A percentile compares a stretch with the other conserved stretches of the same genome.
phyloP scores from a whole-genome alignment of 2,329 filamentous ascomycete genomes.

The Lecanicillium sp. region DNA sequence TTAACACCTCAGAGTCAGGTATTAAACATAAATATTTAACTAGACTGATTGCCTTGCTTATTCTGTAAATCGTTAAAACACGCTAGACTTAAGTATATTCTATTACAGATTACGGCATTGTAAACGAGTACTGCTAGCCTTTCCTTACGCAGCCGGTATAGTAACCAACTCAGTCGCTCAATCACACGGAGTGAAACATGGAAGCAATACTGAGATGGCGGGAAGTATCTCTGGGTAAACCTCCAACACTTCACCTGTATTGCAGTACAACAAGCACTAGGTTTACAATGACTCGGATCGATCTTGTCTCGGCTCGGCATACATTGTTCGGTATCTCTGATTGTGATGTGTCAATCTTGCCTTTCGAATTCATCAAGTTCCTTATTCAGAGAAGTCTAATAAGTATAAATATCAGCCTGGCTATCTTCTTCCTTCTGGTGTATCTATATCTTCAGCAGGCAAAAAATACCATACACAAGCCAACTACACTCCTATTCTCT shows the following conservation, averaged over 20 bases:
- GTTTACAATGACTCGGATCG: background rate
- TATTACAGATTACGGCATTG: too few relatives aligned
- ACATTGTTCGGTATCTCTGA: background rate
- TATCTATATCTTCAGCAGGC: background rate
- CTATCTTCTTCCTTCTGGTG: background rate
- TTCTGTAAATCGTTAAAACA: background rate
- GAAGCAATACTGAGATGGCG: background rate
- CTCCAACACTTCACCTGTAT: background rate
- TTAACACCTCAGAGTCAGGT: background rate
- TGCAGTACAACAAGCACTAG: background rate
- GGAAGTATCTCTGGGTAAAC: background rate
- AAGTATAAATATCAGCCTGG: background rate
- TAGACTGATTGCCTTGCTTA: background rate
- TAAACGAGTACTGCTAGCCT: background rate
- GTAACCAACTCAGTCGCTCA: background rate
- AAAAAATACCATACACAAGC: background rate
- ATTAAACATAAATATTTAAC: background rate
- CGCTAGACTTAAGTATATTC: background rate
- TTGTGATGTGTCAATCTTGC: background rate
- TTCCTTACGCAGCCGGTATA: background rate
- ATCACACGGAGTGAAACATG: background rate
- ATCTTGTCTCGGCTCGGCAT: background rate
- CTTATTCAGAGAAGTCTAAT: background rate
- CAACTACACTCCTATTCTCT: background rate
- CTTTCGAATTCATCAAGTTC: background rate